Evolutionary conservation across 2,329 filamentous ascomycete genomes (phyloP), one percentile per base, ranked within the genome.

Genomic region (Penicillium sp.): DNA sequence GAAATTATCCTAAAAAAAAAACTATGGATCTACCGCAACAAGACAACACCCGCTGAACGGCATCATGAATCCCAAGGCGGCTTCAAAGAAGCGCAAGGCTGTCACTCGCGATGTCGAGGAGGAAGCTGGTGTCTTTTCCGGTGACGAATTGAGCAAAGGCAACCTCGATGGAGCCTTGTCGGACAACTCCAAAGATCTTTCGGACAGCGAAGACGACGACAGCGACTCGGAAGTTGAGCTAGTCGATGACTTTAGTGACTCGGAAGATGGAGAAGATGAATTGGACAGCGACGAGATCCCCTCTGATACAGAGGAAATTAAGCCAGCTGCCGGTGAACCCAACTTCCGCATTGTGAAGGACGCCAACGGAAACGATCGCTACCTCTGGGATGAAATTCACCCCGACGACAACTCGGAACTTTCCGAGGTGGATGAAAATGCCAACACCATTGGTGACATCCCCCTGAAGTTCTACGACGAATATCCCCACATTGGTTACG

Each of bases 401-500:
- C 91, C 93, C 3, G 88, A 92, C 53, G 97, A 99, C 76, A 94
- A 97, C 71, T 96, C 92, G 2, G 95, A 99, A 76, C 93, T 97
- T 71, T 90, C 90, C 3, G 93, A 97, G 72, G 88, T 87, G 4
- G 86, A 89, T 60, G 88, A 85, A 55, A 85, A 87, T 29, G 82
- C 81, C 50, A 99, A 99, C 77, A 97, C 94, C 0, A 97, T 99
- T 68, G 95, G 94, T 65, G 83, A 97, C 72, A 99, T 99, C 59
- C 91, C 92, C 5, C 79, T 97, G 49, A 89, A 90, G 3, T 97
- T 96, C 77, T 99, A 99, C 79, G 94, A 99, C 74, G 89, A 91
- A 36, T 99, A 97, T 72, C 94, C 94, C 50, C 94, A 99, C 73
- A 97, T 99, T 72, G 94, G 94, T 58, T 99, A 99, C 77, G 91